These are phyloP conservation scores for Hymenotorrendiella dingleyae DNA, from an alignment of 2,329 filamentous ascomycete species.

Conservation along the genomic window DNA sequence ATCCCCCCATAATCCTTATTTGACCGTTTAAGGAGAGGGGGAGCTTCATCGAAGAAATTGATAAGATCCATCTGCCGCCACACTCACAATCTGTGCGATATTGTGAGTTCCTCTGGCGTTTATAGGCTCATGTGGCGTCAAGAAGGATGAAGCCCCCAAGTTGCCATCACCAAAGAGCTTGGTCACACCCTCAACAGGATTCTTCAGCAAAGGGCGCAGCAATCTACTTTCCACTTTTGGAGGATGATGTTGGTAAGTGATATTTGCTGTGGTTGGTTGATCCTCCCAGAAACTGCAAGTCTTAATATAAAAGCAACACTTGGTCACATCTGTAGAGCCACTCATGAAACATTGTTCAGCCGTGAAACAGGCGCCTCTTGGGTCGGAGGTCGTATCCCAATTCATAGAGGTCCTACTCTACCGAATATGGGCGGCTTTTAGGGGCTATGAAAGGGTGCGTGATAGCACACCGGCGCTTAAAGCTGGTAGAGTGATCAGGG, in stretches of 20 bases:
- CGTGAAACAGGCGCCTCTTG: constrained; percentile 24
- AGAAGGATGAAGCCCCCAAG: background rate
- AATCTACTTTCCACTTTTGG: too few species aligned
- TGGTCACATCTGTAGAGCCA: constrained; percentile 17
- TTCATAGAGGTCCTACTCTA: too few species aligned
- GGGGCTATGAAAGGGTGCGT: constrained; percentile 1
- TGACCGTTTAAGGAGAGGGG: too few species aligned
- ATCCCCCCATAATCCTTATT: too few species aligned
- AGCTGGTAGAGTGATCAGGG: background rate
- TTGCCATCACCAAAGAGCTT: background rate
- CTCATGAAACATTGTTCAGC: constrained; percentile 20
- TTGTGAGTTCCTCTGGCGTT: background rate
- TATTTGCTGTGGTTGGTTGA: constrained; percentile 9
- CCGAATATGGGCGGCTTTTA: background rate
- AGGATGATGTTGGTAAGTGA: background rate
- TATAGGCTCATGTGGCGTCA: background rate
- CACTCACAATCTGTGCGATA: background rate
- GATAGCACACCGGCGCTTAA: constrained; percentile 8
- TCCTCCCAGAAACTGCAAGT: constrained; percentile 10
- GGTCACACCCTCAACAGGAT: background rate
- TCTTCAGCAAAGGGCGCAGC: too few species aligned
- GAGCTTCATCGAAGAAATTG: too few species aligned
- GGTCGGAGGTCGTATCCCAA: constrained; percentile 2
- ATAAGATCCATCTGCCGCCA: background rate
- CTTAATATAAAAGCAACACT: constrained; percentile 17